phyloP scores from a whole-genome alignment of 176 grass and related monocot species.

The Bolboschoenus planiculmis region DNA sequence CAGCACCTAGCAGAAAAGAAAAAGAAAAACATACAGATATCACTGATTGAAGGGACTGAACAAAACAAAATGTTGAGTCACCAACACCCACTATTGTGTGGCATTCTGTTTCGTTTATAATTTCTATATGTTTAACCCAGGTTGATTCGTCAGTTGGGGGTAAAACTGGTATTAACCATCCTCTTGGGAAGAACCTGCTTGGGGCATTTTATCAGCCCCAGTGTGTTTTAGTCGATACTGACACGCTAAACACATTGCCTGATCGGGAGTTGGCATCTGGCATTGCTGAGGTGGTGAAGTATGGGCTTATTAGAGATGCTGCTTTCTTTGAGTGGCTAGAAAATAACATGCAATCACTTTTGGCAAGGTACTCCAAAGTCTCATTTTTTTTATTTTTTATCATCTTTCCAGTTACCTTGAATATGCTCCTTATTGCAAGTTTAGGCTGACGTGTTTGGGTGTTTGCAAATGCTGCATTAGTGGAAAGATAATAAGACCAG shows the following conservation, averaged over 20 bases:
- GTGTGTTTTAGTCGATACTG: constrained; percentile 79
- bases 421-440: background rate
- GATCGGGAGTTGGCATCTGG: constrained; percentile 84
- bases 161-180: constrained; percentile 88
- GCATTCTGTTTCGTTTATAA: background rate
- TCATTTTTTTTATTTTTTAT: background rate
- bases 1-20: background rate
- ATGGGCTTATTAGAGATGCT: constrained; percentile 90
- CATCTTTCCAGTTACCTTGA: background rate
- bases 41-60: background rate
- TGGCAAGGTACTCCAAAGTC: constrained; percentile 55
- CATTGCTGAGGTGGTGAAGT: constrained; percentile 77
- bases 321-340: constrained; percentile 96
- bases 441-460: background rate
- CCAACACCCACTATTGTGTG: background rate
- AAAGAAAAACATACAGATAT: background rate
- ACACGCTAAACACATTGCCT: constrained; percentile 80
- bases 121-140: constrained; percentile 22
- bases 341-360: constrained; percentile 67
- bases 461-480: background rate
- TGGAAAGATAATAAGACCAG: background rate
- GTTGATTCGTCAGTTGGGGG: constrained; percentile 97
- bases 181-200: constrained; percentile 78
- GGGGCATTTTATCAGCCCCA: constrained; percentile 90
- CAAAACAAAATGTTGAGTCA: background rate